Conservation (phyloP, 441 rosid species). For the Syzygium malaccense region DNA sequence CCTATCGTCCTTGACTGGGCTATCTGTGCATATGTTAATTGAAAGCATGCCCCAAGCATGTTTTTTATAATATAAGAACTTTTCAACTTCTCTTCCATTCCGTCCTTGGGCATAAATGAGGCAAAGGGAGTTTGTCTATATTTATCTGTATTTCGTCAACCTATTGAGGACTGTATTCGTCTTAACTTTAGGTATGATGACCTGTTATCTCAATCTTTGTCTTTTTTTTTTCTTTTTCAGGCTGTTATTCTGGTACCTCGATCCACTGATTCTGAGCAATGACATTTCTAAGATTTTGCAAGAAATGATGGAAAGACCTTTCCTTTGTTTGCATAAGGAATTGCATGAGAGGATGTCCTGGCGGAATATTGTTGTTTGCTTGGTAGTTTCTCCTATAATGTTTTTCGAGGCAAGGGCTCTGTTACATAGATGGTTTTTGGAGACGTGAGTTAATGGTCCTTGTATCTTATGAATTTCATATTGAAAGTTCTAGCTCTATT, state of each 20-base stretch:
- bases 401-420: conserved; percentile 47
- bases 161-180: neutral
- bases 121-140: neutral
- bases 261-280: conserved; percentile 47
- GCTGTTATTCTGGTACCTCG: conserved; percentile 65
- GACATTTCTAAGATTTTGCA: conserved; percentile 52
- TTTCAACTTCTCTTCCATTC: neutral
- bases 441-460: conserved; percentile 40
- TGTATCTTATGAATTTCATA: neutral
- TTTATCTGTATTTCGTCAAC: neutral
- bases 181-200: neutral
- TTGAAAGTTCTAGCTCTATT: neutral
- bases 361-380: conserved; percentile 33
- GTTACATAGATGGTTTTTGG: conserved; percentile 68
- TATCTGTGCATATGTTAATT: neutral
- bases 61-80: neutral
- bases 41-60: neutral
- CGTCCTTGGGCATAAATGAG: neutral
- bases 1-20: neutral
- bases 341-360: conserved; percentile 54
- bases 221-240: conserved; percentile 18
- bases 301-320: conserved; percentile 48
- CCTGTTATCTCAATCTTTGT: neutral
- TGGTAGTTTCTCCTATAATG: conserved; percentile 47
- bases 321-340: conserved; percentile 45